Evolutionary conservation across 2,329 filamentous ascomycete genomes (phyloP).

Genomic region (Hypoxylon sp.): DNA sequence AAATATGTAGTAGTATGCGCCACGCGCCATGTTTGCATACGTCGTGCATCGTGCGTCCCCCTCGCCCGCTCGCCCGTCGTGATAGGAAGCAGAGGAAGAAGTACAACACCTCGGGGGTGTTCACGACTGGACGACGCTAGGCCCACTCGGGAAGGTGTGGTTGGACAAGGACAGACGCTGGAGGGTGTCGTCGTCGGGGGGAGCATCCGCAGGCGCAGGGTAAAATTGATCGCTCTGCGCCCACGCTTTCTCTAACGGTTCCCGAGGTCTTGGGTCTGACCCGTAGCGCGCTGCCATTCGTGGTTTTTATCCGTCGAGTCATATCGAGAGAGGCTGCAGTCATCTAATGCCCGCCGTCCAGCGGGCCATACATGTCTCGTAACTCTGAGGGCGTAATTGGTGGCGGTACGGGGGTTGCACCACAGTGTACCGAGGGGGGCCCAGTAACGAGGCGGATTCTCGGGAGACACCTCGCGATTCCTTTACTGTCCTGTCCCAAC

Average conservation of each 20-base stretch:
- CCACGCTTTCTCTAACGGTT: slow-evolving; percentile 12
- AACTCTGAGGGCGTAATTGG: not conserved
- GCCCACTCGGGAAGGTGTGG: slow-evolving; percentile 18
- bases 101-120: not conserved
- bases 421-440: too few relatives aligned
- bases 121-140: not conserved
- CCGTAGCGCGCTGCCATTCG: slow-evolving; percentile 1
- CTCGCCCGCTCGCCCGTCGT: not conserved
- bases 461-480: not conserved
- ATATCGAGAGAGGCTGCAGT: slow-evolving; percentile 1
- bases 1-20: too few relatives aligned
- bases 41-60: not conserved
- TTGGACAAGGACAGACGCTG: not conserved
- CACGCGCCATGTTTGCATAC: too few relatives aligned
- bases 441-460: slow-evolving; percentile 5
- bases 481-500: not conserved
- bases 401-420: not conserved
- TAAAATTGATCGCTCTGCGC: not conserved
- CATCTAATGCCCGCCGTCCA: not conserved
- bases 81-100: not conserved
- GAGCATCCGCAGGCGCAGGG: not conserved
- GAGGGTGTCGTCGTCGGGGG: slow-evolving; percentile 7
- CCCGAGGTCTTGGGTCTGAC: slow-evolving; percentile 14
- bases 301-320: not conserved
- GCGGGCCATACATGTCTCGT: not conserved